Conservation (phyloP, 1,139 yeast genomes). For the Debaryomyces nepalensis region DNA sequence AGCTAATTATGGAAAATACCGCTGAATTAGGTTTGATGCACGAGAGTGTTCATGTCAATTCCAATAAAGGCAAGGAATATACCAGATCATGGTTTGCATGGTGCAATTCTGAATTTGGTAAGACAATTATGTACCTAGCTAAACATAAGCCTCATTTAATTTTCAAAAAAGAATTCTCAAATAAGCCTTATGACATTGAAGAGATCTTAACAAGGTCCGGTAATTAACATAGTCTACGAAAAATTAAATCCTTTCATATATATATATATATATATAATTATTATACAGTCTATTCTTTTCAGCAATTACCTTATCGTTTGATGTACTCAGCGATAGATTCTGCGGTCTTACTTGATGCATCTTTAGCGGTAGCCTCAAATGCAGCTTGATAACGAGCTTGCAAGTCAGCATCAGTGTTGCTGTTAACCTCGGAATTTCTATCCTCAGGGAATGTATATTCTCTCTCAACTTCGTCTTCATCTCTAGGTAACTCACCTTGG, state of each 20-base stretch:
- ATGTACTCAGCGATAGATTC: constrained; percentile 73
- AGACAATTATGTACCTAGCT: constrained; percentile 77
- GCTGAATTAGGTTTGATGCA: constrained; percentile 83
- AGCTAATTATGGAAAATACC: constrained; percentile 61
- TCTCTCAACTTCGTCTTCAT: constrained; percentile 67
- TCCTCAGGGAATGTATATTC: constrained; percentile 82
- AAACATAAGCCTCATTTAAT: constrained; percentile 73
- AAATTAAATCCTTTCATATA: background rate
- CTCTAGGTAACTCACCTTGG: constrained; percentile 66
- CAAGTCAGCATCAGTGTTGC: constrained; percentile 52
- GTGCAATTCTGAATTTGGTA: constrained; percentile 92
- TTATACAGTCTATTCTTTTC: constrained; percentile 16
- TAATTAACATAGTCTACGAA: background rate
- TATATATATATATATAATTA: constrained; percentile 14
- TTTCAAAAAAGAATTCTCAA: constrained; percentile 49
- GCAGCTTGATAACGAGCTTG: constrained; percentile 77
- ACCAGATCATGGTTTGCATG: constrained; percentile 93
- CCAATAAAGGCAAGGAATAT: constrained; percentile 47
- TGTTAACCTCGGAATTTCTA: constrained; percentile 63
- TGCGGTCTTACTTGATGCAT: constrained; percentile 67
- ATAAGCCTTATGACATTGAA: constrained; percentile 35
- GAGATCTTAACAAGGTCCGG: constrained; percentile 21
- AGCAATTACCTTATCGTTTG: constrained; percentile 23
- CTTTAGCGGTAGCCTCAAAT: constrained; percentile 63
- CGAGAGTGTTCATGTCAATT: constrained; percentile 75